Evolutionary conservation across 176 grass and related monocot species (phyloP).

Genomic region (Phragmites australis): DNA sequence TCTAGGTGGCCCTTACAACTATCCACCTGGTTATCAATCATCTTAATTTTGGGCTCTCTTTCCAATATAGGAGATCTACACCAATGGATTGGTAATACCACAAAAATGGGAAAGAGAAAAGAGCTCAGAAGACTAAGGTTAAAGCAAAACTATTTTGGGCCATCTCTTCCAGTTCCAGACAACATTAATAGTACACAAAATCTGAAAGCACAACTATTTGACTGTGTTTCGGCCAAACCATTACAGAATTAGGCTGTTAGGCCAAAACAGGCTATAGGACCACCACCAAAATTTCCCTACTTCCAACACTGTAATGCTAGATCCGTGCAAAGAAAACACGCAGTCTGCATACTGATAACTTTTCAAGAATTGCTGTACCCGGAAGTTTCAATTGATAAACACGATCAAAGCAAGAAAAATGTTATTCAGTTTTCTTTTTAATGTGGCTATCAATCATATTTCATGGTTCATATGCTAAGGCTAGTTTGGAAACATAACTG

Average conservation of each 20-base stretch:
- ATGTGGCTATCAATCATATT: neutral
- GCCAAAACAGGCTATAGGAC: neutral
- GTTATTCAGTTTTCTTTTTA: neutral
- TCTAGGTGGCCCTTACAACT: neutral
- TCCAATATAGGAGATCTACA: neutral
- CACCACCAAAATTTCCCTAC: neutral
- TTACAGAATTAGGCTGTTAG: conserved; percentile 1
- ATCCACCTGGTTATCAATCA: neutral
- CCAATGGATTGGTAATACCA: neutral
- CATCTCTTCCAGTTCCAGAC: neutral
- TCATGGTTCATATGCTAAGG: neutral
- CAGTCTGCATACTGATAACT: conserved; percentile 2
- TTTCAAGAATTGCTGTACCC: neutral
- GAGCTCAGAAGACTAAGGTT: neutral
- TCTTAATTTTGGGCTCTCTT: neutral
- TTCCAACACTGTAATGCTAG: neutral
- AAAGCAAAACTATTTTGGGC: neutral
- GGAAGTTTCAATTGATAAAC: neutral
- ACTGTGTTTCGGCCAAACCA: neutral
- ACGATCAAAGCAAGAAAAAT: neutral
- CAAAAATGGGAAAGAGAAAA: neutral
- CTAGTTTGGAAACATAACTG: neutral
- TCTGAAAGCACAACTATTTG: neutral
- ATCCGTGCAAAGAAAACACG: conserved; percentile 14
- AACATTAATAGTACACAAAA: neutral